These are phyloP conservation scores for Tagetes patula DNA, from an alignment of 129 eudicot genomes.

Conservation along the genomic window DNA sequence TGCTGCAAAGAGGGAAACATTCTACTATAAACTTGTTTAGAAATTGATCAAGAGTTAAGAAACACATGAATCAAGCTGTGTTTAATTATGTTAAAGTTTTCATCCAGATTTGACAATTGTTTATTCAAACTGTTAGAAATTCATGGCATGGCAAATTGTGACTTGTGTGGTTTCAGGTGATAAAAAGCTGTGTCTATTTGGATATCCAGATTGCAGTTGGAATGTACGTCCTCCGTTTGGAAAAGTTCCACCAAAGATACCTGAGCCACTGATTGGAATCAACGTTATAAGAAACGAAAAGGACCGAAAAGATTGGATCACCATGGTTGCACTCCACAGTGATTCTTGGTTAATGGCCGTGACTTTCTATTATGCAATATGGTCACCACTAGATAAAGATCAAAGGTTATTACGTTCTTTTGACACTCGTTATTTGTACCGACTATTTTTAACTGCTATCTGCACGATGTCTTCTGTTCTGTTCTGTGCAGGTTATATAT, in stretches of 20 bases:
- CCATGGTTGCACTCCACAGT: slow-evolving; percentile 82
- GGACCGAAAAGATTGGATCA: slow-evolving; percentile 81
- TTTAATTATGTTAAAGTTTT: too few relatives aligned
- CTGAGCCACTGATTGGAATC: slow-evolving; percentile 94
- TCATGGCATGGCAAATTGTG: background rate
- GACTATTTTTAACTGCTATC: too few relatives aligned
- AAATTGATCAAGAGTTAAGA: too few relatives aligned
- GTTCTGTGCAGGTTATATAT: too few relatives aligned
- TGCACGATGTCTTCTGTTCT: too few relatives aligned
- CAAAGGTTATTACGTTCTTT: slow-evolving; percentile 45
- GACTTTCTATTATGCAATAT: slow-evolving; percentile 67
- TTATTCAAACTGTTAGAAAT: too few relatives aligned
- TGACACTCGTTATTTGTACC: background rate
- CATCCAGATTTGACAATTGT: too few relatives aligned
- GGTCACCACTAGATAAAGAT: slow-evolving; percentile 60
- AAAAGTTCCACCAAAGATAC: slow-evolving; percentile 87
- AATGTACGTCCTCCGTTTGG: slow-evolving; percentile 88
- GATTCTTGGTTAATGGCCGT: slow-evolving; percentile 93
- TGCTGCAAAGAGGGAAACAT: too few relatives aligned
- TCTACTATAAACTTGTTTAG: too few relatives aligned
- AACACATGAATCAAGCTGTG: too few relatives aligned
- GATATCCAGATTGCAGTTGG: slow-evolving; percentile 82
- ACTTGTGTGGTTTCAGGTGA: slow-evolving; percentile 42
- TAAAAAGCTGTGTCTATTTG: slow-evolving; percentile 89
- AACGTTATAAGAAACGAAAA: slow-evolving; percentile 87